Evolutionary conservation across 2,329 filamentous ascomycete species (phyloP).

Genomic region (Arthrobotrys iridis): DNA sequence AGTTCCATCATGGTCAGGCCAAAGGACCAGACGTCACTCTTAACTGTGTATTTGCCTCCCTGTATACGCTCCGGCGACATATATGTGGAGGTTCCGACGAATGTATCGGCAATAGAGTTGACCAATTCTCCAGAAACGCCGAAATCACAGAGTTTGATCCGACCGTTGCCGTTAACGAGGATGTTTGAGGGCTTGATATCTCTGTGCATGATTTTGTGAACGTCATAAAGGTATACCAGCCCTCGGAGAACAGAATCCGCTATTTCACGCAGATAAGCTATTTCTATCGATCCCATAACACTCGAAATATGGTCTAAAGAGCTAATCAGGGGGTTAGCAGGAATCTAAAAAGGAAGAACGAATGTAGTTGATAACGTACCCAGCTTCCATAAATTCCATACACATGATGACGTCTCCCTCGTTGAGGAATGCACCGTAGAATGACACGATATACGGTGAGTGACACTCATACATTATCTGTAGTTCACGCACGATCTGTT

Average conservation of each 20-base stretch:
- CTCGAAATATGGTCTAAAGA: constrained; percentile 93
- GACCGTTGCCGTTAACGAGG: constrained; percentile 89
- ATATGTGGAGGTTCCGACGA: constrained; percentile 97
- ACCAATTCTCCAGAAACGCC: constrained; percentile 98
- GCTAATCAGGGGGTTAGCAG: constrained; percentile 64
- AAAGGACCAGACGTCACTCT: constrained; percentile 99
- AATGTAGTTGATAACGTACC: constrained; percentile 70
- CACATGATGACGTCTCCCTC: constrained; percentile 99
- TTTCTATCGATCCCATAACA: constrained; percentile 91
- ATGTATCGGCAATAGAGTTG: constrained; percentile 97
- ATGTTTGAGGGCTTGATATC: constrained; percentile 99
- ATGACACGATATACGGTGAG: constrained; percentile 95
- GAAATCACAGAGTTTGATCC: constrained; percentile 98
- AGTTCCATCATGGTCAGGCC: constrained; percentile 95
- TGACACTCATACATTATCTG: constrained; percentile 99
- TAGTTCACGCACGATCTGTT: constrained; percentile 94
- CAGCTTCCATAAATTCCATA: constrained; percentile 99
- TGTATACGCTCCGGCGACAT: constrained; percentile 99
- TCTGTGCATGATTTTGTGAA: constrained; percentile 97
- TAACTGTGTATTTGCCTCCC: constrained; percentile 95
- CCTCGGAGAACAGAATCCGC: constrained; percentile 94
- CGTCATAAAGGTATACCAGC: constrained; percentile 91
- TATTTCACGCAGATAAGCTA: constrained; percentile 97
- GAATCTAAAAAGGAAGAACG: constrained; percentile 41
- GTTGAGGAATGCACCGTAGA: constrained; percentile 97